A percentile compares a stretch with the other conserved stretches of the same genome.
phyloP scores from a whole-genome alignment of 1,139 yeast species.

The Sugiyamaella neomexicana region DNA sequence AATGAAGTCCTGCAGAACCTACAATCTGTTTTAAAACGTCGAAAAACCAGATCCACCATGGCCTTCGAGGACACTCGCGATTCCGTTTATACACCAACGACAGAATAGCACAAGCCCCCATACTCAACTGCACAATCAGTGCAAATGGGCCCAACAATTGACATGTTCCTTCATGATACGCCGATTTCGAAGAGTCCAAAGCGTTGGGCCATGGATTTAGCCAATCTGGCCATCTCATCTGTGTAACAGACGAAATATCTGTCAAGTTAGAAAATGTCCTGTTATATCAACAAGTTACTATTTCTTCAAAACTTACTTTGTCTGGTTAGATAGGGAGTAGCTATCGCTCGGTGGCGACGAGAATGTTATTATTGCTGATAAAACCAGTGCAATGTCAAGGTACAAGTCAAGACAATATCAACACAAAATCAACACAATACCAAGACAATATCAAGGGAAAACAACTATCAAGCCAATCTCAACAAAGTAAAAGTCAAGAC shows the following conservation, averaged over 20 bases:
- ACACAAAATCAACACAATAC: too few species aligned
- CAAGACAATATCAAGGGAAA: too few species aligned
- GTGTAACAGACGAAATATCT: neutral
- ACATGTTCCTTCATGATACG: conserved; percentile 33
- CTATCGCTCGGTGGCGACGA: too few species aligned
- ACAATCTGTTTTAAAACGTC: conserved; percentile 88
- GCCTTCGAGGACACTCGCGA: conserved; percentile 79
- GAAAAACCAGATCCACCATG: conserved; percentile 84
- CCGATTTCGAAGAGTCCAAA: neutral
- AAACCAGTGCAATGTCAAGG: too few species aligned
- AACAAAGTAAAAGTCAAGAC: too few species aligned
- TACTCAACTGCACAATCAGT: conserved; percentile 41
- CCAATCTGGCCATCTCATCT: conserved; percentile 19
- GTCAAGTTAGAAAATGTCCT: too few species aligned
- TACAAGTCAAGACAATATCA: too few species aligned
- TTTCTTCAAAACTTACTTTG: too few species aligned
- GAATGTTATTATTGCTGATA: too few species aligned
- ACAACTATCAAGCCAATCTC: too few species aligned
- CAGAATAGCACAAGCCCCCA: conserved; percentile 76
- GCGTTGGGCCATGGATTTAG: conserved; percentile 15
- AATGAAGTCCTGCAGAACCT: conserved; percentile 83
- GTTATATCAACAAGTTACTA: too few species aligned
- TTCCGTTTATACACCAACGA: conserved; percentile 73
- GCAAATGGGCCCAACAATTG: conserved; percentile 48
- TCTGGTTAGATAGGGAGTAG: too few species aligned